phyloP scores from a whole-genome alignment of 805 yeast species.

The Hanseniaspora thailandica region DNA sequence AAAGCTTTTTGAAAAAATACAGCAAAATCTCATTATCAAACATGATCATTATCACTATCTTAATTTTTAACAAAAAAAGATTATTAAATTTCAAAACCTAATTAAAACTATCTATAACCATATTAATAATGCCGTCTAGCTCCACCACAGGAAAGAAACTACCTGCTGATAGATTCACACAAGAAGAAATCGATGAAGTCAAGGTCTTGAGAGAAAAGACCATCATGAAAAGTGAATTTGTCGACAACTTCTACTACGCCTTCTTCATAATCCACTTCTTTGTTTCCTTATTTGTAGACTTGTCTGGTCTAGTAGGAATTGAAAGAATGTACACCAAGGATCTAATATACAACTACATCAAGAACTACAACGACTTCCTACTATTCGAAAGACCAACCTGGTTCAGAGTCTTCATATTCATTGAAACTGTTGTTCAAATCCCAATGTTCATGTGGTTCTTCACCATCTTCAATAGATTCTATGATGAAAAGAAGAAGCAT shows the following conservation, averaged over 20 bases:
- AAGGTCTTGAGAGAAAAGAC: background rate
- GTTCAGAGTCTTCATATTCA: slow-evolving; percentile 57
- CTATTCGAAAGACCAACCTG: slow-evolving; percentile 51
- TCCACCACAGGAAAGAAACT: background rate
- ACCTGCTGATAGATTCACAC: slow-evolving; percentile 4
- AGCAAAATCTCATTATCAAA: too few species aligned
- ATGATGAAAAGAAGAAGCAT: slow-evolving; percentile 11
- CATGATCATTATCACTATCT: too few species aligned
- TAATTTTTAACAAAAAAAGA: too few species aligned
- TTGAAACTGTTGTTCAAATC: slow-evolving; percentile 65
- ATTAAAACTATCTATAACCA: background rate
- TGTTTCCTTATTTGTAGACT: slow-evolving; percentile 64
- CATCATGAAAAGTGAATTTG: slow-evolving; percentile 12
- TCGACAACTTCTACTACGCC: slow-evolving; percentile 37
- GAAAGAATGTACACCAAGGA: slow-evolving; percentile 37
- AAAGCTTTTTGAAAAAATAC: too few species aligned
- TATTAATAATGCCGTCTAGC: background rate
- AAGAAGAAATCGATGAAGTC: slow-evolving; percentile 11
- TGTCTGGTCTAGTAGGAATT: slow-evolving; percentile 54
- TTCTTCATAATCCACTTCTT: slow-evolving; percentile 60
- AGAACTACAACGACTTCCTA: slow-evolving; percentile 59
- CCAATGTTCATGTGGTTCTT: slow-evolving; percentile 54
- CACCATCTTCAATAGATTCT: slow-evolving; percentile 12
- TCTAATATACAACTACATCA: slow-evolving; percentile 49
- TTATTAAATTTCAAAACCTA: too few species aligned